Base-by-base conservation (phyloP, 805 yeast genomes). In the Yarrowia sp. region DNA sequence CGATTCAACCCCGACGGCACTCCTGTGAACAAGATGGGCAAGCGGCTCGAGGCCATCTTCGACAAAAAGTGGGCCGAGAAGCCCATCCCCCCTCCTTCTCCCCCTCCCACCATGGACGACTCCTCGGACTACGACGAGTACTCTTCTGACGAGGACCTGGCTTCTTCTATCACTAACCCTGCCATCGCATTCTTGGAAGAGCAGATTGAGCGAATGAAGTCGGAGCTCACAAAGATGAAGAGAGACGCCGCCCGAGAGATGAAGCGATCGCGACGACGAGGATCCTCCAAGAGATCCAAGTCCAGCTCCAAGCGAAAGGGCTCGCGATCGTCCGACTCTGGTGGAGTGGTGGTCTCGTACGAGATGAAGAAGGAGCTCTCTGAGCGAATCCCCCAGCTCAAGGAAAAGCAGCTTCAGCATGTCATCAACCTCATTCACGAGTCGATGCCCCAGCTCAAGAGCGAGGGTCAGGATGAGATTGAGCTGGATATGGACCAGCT, bases 341-440 rank as follows among this genome's bases (percentile, higher is more conserved):
- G 70, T 19, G 65, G 68, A 1, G 62, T 63, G 1, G 70, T 73
- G 63, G 90, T 93, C 60, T 89, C 97, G 0, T 94, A 90, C 72
- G 98, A 92, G 70, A 93, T 93, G 98, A 94, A 94, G 81, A 89
- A 90, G 72, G 94, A 90, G 72, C 85, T 94, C 63, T 84, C 91
- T 62, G 97, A 91, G 70, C 85, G 85, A 67, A 92, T 94, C 72
- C 85, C 84, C 63, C 76, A 85, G 65, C 72, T 81, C 56, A 82
- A 90, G 44, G 96, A 91, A 66, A 84, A 86, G 73, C 90, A 89
- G 76, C 77, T 93, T 68, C 88, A 86, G 68, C 87, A 88, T 64
- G 96, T 91, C 32, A 81, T 93, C 65, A 84, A 87, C 58, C 90
- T 94, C 65, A 90, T 94, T 67, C 87, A 87, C 70, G 94, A 88